Evolutionary conservation across 805 yeast species (phyloP), one percentile per base, ranked within the genome.

Genomic region (Cyberlindnera maritima): DNA sequence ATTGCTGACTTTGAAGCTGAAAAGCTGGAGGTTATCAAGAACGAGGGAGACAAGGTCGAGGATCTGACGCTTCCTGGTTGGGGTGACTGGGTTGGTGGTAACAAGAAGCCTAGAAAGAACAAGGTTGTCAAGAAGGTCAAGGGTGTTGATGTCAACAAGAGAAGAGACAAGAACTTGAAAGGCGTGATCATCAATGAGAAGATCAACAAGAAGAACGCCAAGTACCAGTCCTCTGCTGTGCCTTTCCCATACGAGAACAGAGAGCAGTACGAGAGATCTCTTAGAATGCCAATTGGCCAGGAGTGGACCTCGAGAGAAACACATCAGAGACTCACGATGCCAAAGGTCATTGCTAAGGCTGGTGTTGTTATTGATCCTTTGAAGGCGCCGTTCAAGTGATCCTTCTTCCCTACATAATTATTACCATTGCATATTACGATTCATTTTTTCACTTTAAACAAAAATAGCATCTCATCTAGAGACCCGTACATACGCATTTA

Each of bases 51-150:
- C 66, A 77, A 88, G 61, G 90, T 84, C 59, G 83, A 85, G 48
- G 96, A 91, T 62, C 69, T 85, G 40, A 85, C 96, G 0, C 68
- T 91, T 43, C 98, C 97, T 3, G 99, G 99, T 1, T 94, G 98
- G 97, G 98, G 98, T 40, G 87, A 85, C 37, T 94, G 99, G 99
- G 86, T 92, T 11, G 97, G 97, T 33, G 80, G 77, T 10, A 75
- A 76, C 18, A 62, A 68, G 11, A 67, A 49, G 41, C 39, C 47
- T 4, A 51, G 63, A 52, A 81, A 79, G 63, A 77, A 80, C 62
- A 85, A 81, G 63, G 74, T 85, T 46, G 74, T 84, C 31, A 80
- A 85, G 57, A 87, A 80, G 54, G 71, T 88, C 23, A 80, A 83
- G 59, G 98, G 99, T 40, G 82, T 90, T 33, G 75, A 76, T 29